phyloP scores from a whole-genome alignment of 345 rosid genomes.

The Arabidopsis arenosa region DNA sequence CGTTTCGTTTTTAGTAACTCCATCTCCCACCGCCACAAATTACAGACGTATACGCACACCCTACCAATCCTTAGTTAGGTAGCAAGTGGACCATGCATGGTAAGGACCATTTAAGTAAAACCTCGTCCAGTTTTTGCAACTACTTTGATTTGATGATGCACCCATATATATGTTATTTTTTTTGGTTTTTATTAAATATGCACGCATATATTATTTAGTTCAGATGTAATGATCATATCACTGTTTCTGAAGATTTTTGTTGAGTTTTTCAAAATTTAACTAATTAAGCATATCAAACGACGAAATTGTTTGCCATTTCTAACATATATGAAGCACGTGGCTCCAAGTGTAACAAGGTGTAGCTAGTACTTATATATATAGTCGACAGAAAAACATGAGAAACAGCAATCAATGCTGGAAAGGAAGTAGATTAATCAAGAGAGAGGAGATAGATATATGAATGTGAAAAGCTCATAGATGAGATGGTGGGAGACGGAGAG shows the following conservation, averaged over 20 bases:
- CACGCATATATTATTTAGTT: neutral
- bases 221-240: neutral
- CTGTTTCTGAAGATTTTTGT: neutral
- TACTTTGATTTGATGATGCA: conserved; percentile 23
- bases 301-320: neutral
- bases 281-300: neutral
- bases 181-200: neutral
- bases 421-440: neutral
- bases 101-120: conserved; percentile 12
- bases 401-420: conserved; percentile 1
- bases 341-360: neutral
- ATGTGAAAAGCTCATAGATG: conserved; percentile 6
- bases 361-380: neutral
- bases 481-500: conserved; percentile 37
- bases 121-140: conserved; percentile 34
- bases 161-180: neutral
- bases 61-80: conserved; percentile 31
- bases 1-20: conserved; percentile 16
- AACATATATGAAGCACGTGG: conserved; percentile 1
- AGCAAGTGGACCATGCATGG: conserved; percentile 30
- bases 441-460: too few relatives aligned
- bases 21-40: conserved; percentile 27
- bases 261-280: neutral
- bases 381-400: conserved; percentile 4
- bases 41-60: conserved; percentile 13